Evolutionary conservation across 306 rosid genomes (phyloP), one percentile per base, ranked within the genome.

Genomic region (Lathyrus oleraceus): DNA sequence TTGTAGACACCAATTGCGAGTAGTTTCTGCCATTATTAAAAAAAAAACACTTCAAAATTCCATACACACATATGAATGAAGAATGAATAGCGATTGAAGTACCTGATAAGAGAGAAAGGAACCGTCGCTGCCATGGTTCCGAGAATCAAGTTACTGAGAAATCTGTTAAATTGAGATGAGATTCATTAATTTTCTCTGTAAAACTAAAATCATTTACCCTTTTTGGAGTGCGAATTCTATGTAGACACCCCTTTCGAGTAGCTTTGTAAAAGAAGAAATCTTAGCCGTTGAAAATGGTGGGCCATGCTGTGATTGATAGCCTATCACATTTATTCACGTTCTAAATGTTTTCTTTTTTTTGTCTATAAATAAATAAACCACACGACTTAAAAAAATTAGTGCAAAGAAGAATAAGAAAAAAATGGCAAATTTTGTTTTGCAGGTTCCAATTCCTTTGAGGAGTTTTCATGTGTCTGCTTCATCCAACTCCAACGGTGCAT

Each of bases 391-490:
- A n/a, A n/a, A 17, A 13, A 38, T 25, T 4, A 4, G 25, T 3
- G 15, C 17, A 20, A n/a, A n/a, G 51, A 15, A 67, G 56, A 23
- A 20, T n/a, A n/a, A n/a, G n/a, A 64, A 47, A 44, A 51, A 62
- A 79, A 92, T 93, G 98, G 91, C 91, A 32, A 85, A 72, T 77
- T 89, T 90, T 72, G 69, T 85, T 74, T 72, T 88, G 42, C 87
- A 65, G 43, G 68, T 85, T 16, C 98, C 98, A 69, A 78, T 16
- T 75, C 73, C 76, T 39, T 76, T 84, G 70, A 87, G 88, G 78
- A 82, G 61, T 79, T 85, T 90, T 84, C 52, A 87, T 43, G 83
- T 77, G 71, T 88, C 78, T 54, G 91, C 98, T 80, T 84, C 92
- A 2, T 77, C 92, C 36, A 93, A 83, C 8, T 47, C 94, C 23